Evolutionary conservation across 257 asterid species (phyloP).

Genomic region (Echites panduratus): DNA sequence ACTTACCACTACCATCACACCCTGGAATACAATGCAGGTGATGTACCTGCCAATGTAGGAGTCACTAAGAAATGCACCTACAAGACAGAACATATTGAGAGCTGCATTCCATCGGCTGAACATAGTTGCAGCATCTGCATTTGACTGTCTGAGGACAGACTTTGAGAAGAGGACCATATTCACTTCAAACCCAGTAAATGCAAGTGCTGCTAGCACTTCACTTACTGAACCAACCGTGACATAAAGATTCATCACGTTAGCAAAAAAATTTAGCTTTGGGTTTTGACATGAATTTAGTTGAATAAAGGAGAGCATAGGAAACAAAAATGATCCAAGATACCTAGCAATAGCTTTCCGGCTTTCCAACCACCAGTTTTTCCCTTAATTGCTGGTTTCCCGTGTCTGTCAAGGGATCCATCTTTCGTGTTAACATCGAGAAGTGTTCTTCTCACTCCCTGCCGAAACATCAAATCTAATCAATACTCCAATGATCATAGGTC

Average conservation of each 20-base stretch:
- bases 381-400: slow-evolving; percentile 54
- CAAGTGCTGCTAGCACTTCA: slow-evolving; percentile 80
- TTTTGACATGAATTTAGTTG: not conserved
- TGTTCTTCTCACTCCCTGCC: slow-evolving; percentile 53
- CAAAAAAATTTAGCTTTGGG: no score
- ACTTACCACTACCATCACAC: slow-evolving; percentile 63
- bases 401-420: slow-evolving; percentile 56
- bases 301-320: not conserved
- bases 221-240: slow-evolving; percentile 32
- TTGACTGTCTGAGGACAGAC: slow-evolving; percentile 56
- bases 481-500: no score
- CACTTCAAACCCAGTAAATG: slow-evolving; percentile 76
- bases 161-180: slow-evolving; percentile 79
- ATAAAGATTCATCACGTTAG: not conserved
- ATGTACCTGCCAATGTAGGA: slow-evolving; percentile 73
- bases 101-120: slow-evolving; percentile 84
- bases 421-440: slow-evolving; percentile 40
- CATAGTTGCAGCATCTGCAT: no score
- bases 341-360: slow-evolving; percentile 61
- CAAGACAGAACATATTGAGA: slow-evolving; percentile 59
- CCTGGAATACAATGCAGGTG: slow-evolving; percentile 69
- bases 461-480: no score
- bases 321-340: slow-evolving; percentile 21
- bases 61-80: slow-evolving; percentile 84
- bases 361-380: slow-evolving; percentile 78